Evolutionary conservation across 2,329 filamentous ascomycete species (phyloP), one percentile per base, ranked within the genome.

Genomic region (Penicillium corylophilum): DNA sequence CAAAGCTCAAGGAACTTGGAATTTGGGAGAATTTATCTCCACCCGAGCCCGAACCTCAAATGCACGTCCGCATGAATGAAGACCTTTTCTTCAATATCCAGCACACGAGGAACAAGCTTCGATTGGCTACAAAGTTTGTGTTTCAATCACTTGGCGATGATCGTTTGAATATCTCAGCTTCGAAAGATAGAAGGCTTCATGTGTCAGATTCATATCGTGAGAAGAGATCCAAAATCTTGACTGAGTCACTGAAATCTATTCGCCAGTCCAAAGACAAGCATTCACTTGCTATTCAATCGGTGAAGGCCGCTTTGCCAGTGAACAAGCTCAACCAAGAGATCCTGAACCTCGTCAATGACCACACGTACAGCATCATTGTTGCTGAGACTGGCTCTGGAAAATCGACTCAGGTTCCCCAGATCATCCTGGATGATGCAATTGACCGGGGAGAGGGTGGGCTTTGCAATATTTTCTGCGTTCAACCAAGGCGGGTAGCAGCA

Each of bases 321-420:
- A 74, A 70, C 44, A 61, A 71, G 39, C 66, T 70, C 44, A 57
- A 63, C 36, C 51, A 61, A 3, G 40, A 71, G 41, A 66, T 79
- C 12, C 53, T 77, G 10, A 61, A 71, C 2, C 57, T 74, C 42
- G 65, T 79, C 16, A 64, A 71, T 6, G 64, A 69, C 8, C 68
- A 76, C 48, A 60, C 64, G 0, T 77, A 75, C 59, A 76, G 71
- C 56, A 74, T 80, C 42, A 69, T 80, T 50, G 68, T 74, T 43
- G 77, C 75, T 16, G 71, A 74, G 23, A 76, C 75, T 36, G 77
- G 75, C 2, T 74, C 72, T 40, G 77, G 77, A 18, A 79, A 79
- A 59, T 64, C 67, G 47, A 79, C 77, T 5, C 79, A 81, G 61
- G 70, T 81, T 8, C 78, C 79, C n/a, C 79, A 81, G 54, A 77